phyloP scores from a whole-genome alignment of 2,329 filamentous ascomycete species.

The Microdochium paspali region DNA sequence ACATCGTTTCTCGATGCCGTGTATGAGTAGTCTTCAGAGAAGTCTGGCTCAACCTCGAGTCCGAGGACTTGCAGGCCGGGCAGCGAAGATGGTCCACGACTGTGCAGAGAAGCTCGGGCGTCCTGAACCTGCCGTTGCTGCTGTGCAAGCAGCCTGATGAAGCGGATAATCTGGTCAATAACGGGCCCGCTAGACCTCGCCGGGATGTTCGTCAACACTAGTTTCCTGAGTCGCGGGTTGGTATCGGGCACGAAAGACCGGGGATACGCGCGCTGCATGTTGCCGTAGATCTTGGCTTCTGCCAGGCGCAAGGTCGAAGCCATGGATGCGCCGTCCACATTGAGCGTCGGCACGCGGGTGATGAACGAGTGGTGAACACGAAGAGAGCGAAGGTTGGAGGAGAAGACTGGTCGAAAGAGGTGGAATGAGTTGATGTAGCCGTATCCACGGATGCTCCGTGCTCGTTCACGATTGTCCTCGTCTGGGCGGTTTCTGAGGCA shows the following conservation, averaged over 20 bases:
- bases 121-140: conserved; percentile 39
- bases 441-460: conserved; percentile 20
- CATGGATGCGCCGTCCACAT: conserved; percentile 24
- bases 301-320: conserved; percentile 29
- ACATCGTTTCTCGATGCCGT: conserved; percentile 21
- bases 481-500: conserved; percentile 4
- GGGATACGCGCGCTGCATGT: conserved; percentile 35
- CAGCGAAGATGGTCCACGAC: conserved; percentile 32
- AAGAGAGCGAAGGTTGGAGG: conserved; percentile 41
- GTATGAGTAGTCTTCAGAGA: conserved; percentile 22
- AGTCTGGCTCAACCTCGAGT: conserved; percentile 43
- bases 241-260: conserved; percentile 41
- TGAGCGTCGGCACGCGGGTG: conserved; percentile 40
- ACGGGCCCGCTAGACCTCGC: conserved; percentile 41
- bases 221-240: conserved; percentile 42
- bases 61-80: conserved; percentile 42
- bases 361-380: conserved; percentile 52
- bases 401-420: conserved; percentile 41
- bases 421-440: conserved; percentile 36
- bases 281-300: conserved; percentile 32
- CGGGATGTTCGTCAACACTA: conserved; percentile 46
- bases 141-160: conserved; percentile 33
- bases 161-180: conserved; percentile 33
- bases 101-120: conserved; percentile 8
- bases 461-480: conserved; percentile 14